phyloP scores from a whole-genome alignment of 805 yeast genomes.

The Spathaspora sp. region DNA sequence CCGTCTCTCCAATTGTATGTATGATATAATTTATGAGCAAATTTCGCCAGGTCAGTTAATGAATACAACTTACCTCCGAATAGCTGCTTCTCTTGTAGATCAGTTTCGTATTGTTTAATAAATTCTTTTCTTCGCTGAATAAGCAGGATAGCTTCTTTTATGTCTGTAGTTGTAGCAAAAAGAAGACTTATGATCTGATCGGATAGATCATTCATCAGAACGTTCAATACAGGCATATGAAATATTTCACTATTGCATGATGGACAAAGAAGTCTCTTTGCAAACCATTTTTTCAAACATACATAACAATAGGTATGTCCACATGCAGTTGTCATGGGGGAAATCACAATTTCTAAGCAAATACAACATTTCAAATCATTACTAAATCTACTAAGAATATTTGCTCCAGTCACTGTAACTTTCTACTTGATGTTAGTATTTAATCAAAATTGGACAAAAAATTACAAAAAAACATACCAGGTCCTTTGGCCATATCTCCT shows the following conservation, averaged over 20 bases:
- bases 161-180: not conserved
- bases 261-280: slow-evolving; percentile 59
- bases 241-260: not conserved
- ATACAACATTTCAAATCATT: slow-evolving; percentile 51
- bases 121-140: not conserved
- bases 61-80: not conserved
- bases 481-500: too few species aligned
- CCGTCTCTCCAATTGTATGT: not conserved
- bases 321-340: slow-evolving; percentile 60
- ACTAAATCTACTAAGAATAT: slow-evolving; percentile 21
- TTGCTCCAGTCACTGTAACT: slow-evolving; percentile 9
- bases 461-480: too few species aligned
- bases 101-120: not conserved
- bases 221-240: not conserved
- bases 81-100: not conserved
- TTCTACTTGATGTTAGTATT: slow-evolving; percentile 12
- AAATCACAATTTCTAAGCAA: slow-evolving; percentile 65
- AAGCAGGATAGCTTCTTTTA: not conserved
- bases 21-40: not conserved
- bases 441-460: too few species aligned
- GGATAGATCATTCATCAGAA: not conserved
- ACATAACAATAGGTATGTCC: slow-evolving; percentile 75
- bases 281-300: slow-evolving; percentile 64
- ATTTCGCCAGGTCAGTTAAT: not conserved
- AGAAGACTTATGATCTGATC: not conserved